phyloP scores from a whole-genome alignment of 495 filamentous ascomycete genomes.

The Penicillium pancosmium region DNA sequence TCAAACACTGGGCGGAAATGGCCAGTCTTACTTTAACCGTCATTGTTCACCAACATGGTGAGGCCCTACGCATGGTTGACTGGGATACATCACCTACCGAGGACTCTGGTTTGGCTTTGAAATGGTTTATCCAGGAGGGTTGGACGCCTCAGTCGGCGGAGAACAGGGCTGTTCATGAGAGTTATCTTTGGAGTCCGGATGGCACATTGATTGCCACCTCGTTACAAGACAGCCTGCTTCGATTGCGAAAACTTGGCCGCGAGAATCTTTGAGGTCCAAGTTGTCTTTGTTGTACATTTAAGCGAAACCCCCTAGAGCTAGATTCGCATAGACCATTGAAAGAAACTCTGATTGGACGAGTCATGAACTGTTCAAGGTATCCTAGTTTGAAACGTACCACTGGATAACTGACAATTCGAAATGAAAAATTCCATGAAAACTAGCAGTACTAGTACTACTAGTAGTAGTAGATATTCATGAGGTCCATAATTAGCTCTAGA shows the following conservation, averaged over 20 bases:
- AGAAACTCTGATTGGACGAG: too few species aligned
- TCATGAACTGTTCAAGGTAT: too few species aligned
- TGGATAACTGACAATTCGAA: too few species aligned
- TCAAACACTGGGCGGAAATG: conserved; percentile 55
- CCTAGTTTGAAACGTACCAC: too few species aligned
- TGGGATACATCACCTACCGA: conserved; percentile 22
- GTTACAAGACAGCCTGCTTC: conserved; percentile 63
- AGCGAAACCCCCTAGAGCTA: not conserved
- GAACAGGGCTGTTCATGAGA: conserved; percentile 62
- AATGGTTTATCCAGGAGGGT: conserved; percentile 72
- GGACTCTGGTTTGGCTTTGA: conserved; percentile 36
- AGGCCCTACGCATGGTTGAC: conserved; percentile 45
- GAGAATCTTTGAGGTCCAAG: conserved; percentile 29
- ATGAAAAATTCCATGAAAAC: too few species aligned
- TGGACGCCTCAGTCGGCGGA: conserved; percentile 57
- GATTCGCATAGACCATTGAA: too few species aligned
- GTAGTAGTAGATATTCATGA: too few species aligned
- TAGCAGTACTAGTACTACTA: too few species aligned
- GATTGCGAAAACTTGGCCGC: conserved; percentile 22
- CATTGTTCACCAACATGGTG: conserved; percentile 56
- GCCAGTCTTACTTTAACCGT: conserved; percentile 65
- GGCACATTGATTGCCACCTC: conserved; percentile 64
- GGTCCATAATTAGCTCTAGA: too few species aligned
- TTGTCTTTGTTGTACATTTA: not conserved
- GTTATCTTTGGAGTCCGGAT: conserved; percentile 63